Base-by-base conservation (phyloP, 2,329 filamentous ascomycete species). In the Venturia effusa region DNA sequence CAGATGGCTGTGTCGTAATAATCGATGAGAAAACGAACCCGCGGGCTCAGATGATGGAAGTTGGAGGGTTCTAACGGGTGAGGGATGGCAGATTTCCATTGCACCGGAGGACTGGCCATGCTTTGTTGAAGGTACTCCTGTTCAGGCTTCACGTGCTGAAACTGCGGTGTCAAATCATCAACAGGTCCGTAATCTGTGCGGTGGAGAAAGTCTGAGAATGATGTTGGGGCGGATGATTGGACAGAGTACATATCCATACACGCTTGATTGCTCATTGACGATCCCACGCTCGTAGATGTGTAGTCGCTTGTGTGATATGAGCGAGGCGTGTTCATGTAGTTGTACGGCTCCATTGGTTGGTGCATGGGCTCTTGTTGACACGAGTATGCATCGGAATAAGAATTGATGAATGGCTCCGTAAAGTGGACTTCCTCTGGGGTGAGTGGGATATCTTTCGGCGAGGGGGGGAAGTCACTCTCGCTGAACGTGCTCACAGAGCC, bases 1-100 rank as follows among this genome's bases (percentile, higher is more conserved):
- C 92, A 94, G 78, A 97, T 92, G 71, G 90, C 89, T 74, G 91
- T 92, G 72, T 92, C 88, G 76, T 96, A 97, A 76, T 96, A 96
- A 73, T 95, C 89, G 79, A 97, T 88, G 72, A 96, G 88, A 75
- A 89, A 95, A 68, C 89, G 88, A 79, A 96, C 88, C 71, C 91
- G 88, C 65, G 88, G 85, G 66, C 90, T 86, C 70, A 90, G 78
- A 69, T 80, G 78, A 84, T 77, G 71, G 81, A 82, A 67, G 75
- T 72, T 79, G 79, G 78, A 82, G 82, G 70, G 76, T 78, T 70
- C 76, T 79, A 71, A 78, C 76, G 68, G 78, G 74, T 72, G 73
- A 71, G 70, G 73, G 70, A 76, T 72, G 70, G 74, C 72, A 72
- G 71, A 71, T 70, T 71, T 59, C 54, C 62, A 63, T 27, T 43